Conservation (phyloP, 805 yeast genomes). For the Saccharomyces mikatae region DNA sequence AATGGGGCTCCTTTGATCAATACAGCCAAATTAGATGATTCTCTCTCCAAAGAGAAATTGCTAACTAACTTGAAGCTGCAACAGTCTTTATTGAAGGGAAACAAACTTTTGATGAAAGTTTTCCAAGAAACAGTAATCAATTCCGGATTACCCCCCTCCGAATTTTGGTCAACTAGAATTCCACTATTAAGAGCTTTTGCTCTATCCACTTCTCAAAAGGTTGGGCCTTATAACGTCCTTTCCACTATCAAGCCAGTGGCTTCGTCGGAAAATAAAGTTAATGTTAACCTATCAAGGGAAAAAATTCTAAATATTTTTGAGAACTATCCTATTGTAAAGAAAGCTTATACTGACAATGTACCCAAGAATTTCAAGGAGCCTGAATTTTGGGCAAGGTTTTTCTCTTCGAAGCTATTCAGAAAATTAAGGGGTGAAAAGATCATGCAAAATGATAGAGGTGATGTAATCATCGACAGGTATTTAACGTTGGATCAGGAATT, state of each 20-base stretch:
- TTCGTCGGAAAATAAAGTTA: slow-evolving; percentile 84
- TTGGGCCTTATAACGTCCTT: slow-evolving; percentile 89
- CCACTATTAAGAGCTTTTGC: slow-evolving; percentile 81
- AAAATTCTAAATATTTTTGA: slow-evolving; percentile 83
- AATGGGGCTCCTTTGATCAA: slow-evolving; percentile 29
- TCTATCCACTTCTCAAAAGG: slow-evolving; percentile 69
- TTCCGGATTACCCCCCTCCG: slow-evolving; percentile 64
- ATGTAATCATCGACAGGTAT: slow-evolving; percentile 76
- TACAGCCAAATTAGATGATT: slow-evolving; percentile 34
- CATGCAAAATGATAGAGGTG: slow-evolving; percentile 69
- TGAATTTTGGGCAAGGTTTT: slow-evolving; percentile 93
- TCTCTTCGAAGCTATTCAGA: slow-evolving; percentile 81
- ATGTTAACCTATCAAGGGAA: slow-evolving; percentile 85
- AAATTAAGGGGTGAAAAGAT: slow-evolving; percentile 83
- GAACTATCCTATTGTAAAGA: slow-evolving; percentile 84
- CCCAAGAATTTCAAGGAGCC: slow-evolving; percentile 77
- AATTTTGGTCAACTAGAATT: slow-evolving; percentile 81
- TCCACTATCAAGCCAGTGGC: slow-evolving; percentile 93
- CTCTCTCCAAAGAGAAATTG: slow-evolving; percentile 49
- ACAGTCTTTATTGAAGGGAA: slow-evolving; percentile 63
- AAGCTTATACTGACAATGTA: slow-evolving; percentile 84
- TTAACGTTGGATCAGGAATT: slow-evolving; percentile 60
- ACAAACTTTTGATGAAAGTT: slow-evolving; percentile 58
- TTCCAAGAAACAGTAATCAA: slow-evolving; percentile 85
- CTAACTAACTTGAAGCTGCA: slow-evolving; percentile 70